phyloP scores from a whole-genome alignment of 805 yeast species.

The Ogataea allantospora region DNA sequence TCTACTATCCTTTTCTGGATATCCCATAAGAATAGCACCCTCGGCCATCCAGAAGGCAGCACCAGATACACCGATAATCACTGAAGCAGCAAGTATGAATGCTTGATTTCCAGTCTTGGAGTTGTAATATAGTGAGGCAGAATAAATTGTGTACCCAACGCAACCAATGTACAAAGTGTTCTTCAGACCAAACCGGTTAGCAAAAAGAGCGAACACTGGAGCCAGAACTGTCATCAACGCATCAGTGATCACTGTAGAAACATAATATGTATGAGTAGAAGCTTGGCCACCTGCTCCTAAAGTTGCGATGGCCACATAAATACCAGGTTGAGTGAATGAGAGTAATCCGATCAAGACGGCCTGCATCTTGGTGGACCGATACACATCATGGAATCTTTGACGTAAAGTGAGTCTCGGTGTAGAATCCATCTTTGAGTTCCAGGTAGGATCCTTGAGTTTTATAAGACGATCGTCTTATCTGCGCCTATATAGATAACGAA shows the following conservation, averaged over 20 bases:
- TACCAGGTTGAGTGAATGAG: constrained; percentile 16
- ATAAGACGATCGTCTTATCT: neutral
- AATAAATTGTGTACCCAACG: constrained; percentile 26
- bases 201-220: constrained; percentile 23
- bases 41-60: constrained; percentile 31
- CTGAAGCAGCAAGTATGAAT: constrained; percentile 27
- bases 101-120: constrained; percentile 27
- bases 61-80: constrained; percentile 25
- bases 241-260: constrained; percentile 9
- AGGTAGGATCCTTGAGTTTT: too few species aligned
- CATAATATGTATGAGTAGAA: constrained; percentile 8
- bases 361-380: constrained; percentile 11
- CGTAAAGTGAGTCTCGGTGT: neutral
- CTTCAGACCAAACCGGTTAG: constrained; percentile 25
- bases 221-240: constrained; percentile 26
- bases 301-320: constrained; percentile 9
- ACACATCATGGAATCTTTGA: neutral
- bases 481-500: neutral
- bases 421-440: too few species aligned
- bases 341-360: constrained; percentile 14
- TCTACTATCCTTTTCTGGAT: constrained; percentile 24
- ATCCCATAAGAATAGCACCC: constrained; percentile 28
- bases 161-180: constrained; percentile 22
- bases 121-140: constrained; percentile 30
- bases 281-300: constrained; percentile 18